phyloP scores from a whole-genome alignment of 495 filamentous ascomycete genomes.

The Friedmanniomyces endolithicus region DNA sequence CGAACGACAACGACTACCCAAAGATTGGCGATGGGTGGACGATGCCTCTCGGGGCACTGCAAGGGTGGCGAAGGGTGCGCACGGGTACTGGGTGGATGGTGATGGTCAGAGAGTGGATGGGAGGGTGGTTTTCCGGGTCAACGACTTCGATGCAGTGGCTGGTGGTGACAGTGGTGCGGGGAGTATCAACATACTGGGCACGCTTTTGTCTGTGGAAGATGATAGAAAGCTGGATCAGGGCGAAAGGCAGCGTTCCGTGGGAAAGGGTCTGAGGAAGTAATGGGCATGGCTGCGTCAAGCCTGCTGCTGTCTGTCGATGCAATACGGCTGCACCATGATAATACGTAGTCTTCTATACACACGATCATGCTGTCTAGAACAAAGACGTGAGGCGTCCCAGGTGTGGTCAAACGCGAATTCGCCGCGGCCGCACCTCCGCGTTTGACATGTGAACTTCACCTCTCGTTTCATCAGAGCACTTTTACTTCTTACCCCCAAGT shows the following conservation, averaged over 20 bases:
- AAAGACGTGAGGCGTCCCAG: too few relatives aligned
- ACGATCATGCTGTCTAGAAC: too few relatives aligned
- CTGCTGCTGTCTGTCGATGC: background rate
- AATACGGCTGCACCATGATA: too few relatives aligned
- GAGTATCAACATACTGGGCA: constrained; percentile 12
- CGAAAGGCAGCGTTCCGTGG: constrained; percentile 2
- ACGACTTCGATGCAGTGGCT: constrained; percentile 45
- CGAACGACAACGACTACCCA: constrained; percentile 50
- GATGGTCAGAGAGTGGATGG: constrained; percentile 51
- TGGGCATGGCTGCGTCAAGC: background rate
- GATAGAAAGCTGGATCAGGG: constrained; percentile 3
- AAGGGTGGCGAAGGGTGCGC: constrained; percentile 12
- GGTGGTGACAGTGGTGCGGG: constrained; percentile 4
- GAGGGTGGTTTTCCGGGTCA: constrained; percentile 48
- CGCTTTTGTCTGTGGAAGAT: constrained; percentile 3
- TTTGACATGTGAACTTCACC: background rate
- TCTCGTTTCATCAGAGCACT: background rate
- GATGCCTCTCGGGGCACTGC: constrained; percentile 9
- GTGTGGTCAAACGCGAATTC: too few relatives aligned
- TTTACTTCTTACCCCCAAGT: background rate
- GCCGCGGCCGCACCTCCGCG: background rate
- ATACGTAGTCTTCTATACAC: too few relatives aligned
- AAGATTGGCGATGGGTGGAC: constrained; percentile 49
- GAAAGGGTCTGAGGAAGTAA: background rate
- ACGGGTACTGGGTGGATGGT: constrained; percentile 52